These are phyloP conservation scores for Clitopilus hobsonii DNA, from an alignment of 768 basidiomycete genomes.

Conservation along the genomic window DNA sequence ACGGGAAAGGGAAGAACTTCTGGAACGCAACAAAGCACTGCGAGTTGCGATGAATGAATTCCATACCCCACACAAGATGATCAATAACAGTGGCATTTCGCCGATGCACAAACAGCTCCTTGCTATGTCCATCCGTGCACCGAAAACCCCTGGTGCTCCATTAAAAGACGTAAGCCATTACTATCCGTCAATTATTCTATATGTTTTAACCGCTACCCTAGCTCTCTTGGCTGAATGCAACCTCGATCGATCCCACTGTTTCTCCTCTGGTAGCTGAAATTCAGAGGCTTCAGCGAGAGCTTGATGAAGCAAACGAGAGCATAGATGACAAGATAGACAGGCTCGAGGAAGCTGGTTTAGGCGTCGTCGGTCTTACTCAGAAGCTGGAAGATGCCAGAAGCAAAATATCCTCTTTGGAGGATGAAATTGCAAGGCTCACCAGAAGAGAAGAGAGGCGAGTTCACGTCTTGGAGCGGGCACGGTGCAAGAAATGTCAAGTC, in stretches of 20 bases:
- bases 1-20: constrained; percentile 69
- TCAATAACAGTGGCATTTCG: constrained; percentile 60
- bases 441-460: constrained; percentile 68
- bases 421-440: constrained; percentile 60
- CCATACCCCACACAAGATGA: constrained; percentile 52
- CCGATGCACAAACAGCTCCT: constrained; percentile 72
- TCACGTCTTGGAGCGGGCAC: constrained; percentile 52
- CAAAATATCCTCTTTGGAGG: constrained; percentile 53
- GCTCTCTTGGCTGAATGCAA: constrained; percentile 73
- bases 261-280: constrained; percentile 72
- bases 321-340: constrained; percentile 88
- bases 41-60: constrained; percentile 47
- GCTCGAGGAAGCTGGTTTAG: constrained; percentile 76
- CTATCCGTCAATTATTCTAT: background rate
- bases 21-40: constrained; percentile 62
- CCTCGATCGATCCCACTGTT: constrained; percentile 48
- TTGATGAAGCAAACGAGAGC: constrained; percentile 75
- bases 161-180: constrained; percentile 60
- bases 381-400: constrained; percentile 69
- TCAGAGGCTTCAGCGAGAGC: constrained; percentile 64
- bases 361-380: constrained; percentile 64
- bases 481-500: constrained; percentile 66
- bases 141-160: constrained; percentile 77
- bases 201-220: constrained; percentile 18
- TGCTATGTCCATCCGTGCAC: constrained; percentile 61